Base-by-base conservation (phyloP, 805 yeast species). In the Lipomyces sp. region DNA sequence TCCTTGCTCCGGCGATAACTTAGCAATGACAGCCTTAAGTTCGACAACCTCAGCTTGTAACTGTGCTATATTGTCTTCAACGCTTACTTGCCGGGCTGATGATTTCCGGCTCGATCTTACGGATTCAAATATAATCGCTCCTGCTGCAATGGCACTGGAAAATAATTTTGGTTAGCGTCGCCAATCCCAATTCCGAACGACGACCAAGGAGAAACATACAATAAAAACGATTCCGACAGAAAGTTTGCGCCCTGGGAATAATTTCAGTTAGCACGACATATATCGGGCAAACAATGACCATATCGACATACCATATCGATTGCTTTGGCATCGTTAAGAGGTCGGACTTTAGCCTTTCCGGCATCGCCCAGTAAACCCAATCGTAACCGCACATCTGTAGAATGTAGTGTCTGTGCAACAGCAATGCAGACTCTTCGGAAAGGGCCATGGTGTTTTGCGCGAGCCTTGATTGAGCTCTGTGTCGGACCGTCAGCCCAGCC, bases 291-390 rank as follows among this genome's bases (percentile, higher is more conserved):
- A 4, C n/a, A 18, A 24, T n/a, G 24, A 3, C 10, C 48, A 10
- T 35, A n/a, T 15, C 7, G 29, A 59, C 67, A 2, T 53, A 64
- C 69, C 65, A 83, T 86, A 65, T 91, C 95, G 54, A 92, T 84
- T 48, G 97, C 97, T 73, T 86, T 87, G 11, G 86, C 85, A 71
- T 90, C 96, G 75, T 90, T 90, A 75, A 91, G 82, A 0, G 96
- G 96, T 58, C 96, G 83, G 7, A 90, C 84, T 72, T 83, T 84
- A 4, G 54, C 65, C 42, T 57, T 74, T 37, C 82, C 79, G 63
- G 79, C 79, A 63, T 83, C 85, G 24, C 90, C 89, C 67, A 86
- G 75, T 54, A 90, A 80, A 50, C 84, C 80, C 83, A 85, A 82
- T 60, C 93, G 83, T 65, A 91, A 77, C 39, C 78, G 79, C 59